Percentiles rank a stretch among this genome's conserved stretches.
phyloP scores from a whole-genome alignment of 1,139 yeast genomes.

The Nakaseomyces nivariensis region DNA sequence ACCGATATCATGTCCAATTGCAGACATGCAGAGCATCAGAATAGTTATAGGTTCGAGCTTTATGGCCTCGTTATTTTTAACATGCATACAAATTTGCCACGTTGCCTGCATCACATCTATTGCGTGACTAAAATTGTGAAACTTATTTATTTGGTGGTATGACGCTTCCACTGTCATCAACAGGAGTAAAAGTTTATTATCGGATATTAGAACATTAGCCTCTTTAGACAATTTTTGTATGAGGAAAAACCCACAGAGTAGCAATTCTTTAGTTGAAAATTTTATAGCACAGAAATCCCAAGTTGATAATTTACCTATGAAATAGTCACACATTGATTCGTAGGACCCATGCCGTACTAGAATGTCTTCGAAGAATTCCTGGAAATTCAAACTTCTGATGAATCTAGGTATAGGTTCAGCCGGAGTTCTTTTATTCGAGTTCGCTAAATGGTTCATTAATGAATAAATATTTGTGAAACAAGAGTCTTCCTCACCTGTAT shows the following conservation, averaged over 20 bases:
- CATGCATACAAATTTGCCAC: slow-evolving; percentile 19
- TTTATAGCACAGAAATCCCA: slow-evolving; percentile 28
- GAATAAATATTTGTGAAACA: slow-evolving; percentile 18
- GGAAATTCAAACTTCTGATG: slow-evolving; percentile 14
- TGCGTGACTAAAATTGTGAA: slow-evolving; percentile 93
- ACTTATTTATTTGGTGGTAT: slow-evolving; percentile 76
- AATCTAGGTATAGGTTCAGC: slow-evolving; percentile 12
- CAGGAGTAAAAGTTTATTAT: slow-evolving; percentile 20
- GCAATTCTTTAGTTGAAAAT: slow-evolving; percentile 19
- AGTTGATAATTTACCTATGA: slow-evolving; percentile 15
- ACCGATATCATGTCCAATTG: slow-evolving; percentile 91
- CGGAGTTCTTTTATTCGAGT: background rate
- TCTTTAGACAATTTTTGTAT: slow-evolving; percentile 15
- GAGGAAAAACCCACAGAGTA: slow-evolving; percentile 23
- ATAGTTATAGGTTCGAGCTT: slow-evolving; percentile 7
- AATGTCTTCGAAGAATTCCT: background rate
- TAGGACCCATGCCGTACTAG: background rate
- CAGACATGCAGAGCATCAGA: slow-evolving; percentile 52
- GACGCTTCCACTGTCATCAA: slow-evolving; percentile 43
- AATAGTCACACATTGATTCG: slow-evolving; percentile 7
- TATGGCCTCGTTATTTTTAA: slow-evolving; percentile 6
- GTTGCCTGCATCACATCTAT: slow-evolving; percentile 92
- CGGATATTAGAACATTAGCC: slow-evolving; percentile 13
- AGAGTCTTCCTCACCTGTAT: slow-evolving; percentile 1
- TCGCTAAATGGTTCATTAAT: slow-evolving; percentile 16